phyloP scores from a whole-genome alignment of 805 yeast species.

The Phaffomyces thermotolerans region DNA sequence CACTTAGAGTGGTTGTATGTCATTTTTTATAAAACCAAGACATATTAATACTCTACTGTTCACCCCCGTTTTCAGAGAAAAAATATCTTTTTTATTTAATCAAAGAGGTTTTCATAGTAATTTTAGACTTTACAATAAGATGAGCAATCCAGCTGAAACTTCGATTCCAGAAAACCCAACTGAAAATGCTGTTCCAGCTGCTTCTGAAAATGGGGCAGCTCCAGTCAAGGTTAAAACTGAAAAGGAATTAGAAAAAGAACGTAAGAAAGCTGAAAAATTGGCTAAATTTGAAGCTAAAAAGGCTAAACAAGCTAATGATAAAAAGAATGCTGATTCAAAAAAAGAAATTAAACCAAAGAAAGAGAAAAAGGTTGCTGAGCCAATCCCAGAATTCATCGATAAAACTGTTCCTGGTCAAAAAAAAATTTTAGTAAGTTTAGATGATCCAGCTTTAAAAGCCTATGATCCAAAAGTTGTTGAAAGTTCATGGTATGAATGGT shows the following conservation, averaged over 20 bases:
- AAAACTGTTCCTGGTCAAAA: slow-evolving; percentile 83
- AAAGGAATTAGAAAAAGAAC: slow-evolving; percentile 79
- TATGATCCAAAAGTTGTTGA: slow-evolving; percentile 91
- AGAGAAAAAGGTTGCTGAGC: slow-evolving; percentile 63
- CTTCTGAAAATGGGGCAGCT: slow-evolving; percentile 23
- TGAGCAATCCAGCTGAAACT: slow-evolving; percentile 14
- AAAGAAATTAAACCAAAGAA: slow-evolving; percentile 54
- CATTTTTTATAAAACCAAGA: slow-evolving; percentile 5
- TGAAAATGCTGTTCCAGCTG: slow-evolving; percentile 9
- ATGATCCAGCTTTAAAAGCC: slow-evolving; percentile 89
- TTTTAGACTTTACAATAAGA: slow-evolving; percentile 3
- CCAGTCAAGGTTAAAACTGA: slow-evolving; percentile 52
- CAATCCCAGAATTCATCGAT: slow-evolving; percentile 81
- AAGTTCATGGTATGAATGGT: slow-evolving; percentile 97
- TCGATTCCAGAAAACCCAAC: slow-evolving; percentile 10
- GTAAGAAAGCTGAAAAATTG: slow-evolving; percentile 80
- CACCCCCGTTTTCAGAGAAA: slow-evolving; percentile 4
- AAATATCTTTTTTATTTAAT: neutral
- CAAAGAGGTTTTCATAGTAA: slow-evolving; percentile 6
- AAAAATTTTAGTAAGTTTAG: slow-evolving; percentile 78
- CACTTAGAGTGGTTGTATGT: slow-evolving; percentile 10
- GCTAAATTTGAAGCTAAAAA: slow-evolving; percentile 82
- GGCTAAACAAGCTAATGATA: slow-evolving; percentile 59
- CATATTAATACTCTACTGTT: slow-evolving; percentile 1
- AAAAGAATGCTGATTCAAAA: slow-evolving; percentile 24